These are phyloP conservation scores for Agrocybe chaxingu DNA, from an alignment of 768 basidiomycete genomes.

Conservation along the genomic window DNA sequence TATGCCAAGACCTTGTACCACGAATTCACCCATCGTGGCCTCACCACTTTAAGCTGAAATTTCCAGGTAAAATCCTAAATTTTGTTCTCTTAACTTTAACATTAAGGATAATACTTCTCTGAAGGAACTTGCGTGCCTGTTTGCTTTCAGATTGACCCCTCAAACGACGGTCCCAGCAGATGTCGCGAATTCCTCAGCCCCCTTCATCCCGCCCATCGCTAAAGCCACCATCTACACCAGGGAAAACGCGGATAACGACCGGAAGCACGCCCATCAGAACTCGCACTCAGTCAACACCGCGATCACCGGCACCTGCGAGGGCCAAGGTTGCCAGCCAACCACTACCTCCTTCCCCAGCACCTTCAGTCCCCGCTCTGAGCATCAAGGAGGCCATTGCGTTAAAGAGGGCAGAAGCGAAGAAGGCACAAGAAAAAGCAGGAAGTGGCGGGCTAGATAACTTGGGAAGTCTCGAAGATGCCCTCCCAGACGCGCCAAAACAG, in stretches of 20 bases:
- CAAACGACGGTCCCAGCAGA: conserved; percentile 3
- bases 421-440: conserved; percentile 33
- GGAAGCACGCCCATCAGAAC: conserved; percentile 13
- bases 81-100: too few species aligned
- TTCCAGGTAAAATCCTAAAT: too few species aligned
- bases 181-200: conserved; percentile 34
- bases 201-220: conserved; percentile 25
- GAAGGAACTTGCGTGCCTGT: too few species aligned
- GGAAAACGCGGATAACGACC: conserved; percentile 18
- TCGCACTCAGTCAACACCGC: conserved; percentile 20
- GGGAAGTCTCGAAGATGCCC: conserved; percentile 45
- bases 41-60: too few species aligned
- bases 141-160: too few species aligned
- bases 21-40: too few species aligned
- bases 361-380: conserved; percentile 35
- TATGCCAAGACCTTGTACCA: too few species aligned
- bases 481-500: conserved; percentile 30
- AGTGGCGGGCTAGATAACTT: conserved; percentile 27
- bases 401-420: conserved; percentile 76
- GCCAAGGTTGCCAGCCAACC: conserved; percentile 3
- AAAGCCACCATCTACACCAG: conserved; percentile 25
- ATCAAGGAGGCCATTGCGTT: conserved; percentile 79
- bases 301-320: conserved; percentile 17
- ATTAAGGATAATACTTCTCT: too few species aligned
- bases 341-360: conserved; percentile 7